Evolutionary conservation across 257 asterid genomes (phyloP), one percentile per base, ranked within the genome.

Genomic region (Cynanchum wilfordii): DNA sequence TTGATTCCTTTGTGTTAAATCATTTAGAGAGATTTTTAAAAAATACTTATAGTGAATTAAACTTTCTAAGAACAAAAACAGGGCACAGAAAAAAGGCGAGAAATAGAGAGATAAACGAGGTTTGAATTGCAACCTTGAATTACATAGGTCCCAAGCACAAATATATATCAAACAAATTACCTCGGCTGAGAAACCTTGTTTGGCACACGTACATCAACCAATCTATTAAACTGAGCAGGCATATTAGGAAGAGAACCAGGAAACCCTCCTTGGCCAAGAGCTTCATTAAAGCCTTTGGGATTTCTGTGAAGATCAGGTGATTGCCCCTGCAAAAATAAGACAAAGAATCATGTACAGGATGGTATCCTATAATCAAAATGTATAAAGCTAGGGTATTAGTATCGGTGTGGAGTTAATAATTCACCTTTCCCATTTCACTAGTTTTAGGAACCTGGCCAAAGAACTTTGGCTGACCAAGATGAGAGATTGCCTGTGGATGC

Each of bases 361-460:
- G 33, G 49, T 16, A 66, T 51, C 25, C 40, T 50, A 27, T 49
- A 45, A 57, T 60, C 57, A 55, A 33, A 54, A 62, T 51, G 10
- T 30, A 30, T 25, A 16, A 75, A 63, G n/a, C 51, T 65, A 59
- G 42, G 29, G 70, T 22, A 47, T 11, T 19, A 16, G 62, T 29
- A 76, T 72, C 11, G 62, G 10, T 20, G 36, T 65, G 66, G 52
- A 52, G 24, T 51, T 65, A 64, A 75, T 67, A 67, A 68, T 69
- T 84, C 75, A 88, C 89, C 90, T 88, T 84, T 56, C 77, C 88
- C 59, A 56, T 64, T 69, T 82, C 85, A 17, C 73, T 83, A 80
- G 77, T 76, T 57, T 76, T 79, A 5, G 85, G 65, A 74, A 78
- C 79, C 84, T 88, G 96, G 79, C 82, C 81, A 77, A 81, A 84